phyloP scores from a whole-genome alignment of 139 green algal species.

The Tetraselmis chui region DNA sequence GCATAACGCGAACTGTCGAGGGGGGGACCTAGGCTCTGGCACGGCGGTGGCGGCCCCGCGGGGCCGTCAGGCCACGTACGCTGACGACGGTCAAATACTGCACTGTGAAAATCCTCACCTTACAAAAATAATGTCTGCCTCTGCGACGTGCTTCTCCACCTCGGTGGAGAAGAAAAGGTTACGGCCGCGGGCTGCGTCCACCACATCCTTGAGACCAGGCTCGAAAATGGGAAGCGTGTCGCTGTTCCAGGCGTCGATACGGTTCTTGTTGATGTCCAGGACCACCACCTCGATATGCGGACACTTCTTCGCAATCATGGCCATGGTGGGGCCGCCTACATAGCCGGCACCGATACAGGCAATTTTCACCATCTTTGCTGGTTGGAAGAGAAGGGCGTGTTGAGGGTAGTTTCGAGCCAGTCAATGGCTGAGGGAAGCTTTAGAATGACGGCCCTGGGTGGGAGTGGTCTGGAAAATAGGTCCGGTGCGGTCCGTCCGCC shows the following conservation, averaged over 20 bases:
- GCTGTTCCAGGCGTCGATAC: constrained; percentile 58
- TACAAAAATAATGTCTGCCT: constrained; percentile 51
- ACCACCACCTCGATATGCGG: constrained; percentile 38
- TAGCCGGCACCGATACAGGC: constrained; percentile 17
- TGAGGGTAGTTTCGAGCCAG: no score
- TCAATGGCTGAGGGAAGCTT: no score
- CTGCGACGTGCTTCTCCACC: constrained; percentile 32
- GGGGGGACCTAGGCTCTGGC: not conserved
- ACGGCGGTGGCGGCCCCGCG: not conserved
- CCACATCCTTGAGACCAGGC: constrained; percentile 47
- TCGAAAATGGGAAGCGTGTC: constrained; percentile 54
- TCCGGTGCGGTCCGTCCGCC: no score
- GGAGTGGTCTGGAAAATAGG: no score
- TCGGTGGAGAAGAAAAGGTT: constrained; percentile 58
- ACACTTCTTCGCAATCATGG: constrained; percentile 51
- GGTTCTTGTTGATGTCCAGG: constrained; percentile 70
- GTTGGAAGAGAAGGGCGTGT: no score
- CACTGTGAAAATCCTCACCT: not conserved
- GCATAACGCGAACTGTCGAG: no score
- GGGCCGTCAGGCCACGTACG: no score
- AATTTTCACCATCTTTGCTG: constrained; percentile 17
- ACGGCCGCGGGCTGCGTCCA: constrained; percentile 23
- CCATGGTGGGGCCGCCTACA: constrained; percentile 50
- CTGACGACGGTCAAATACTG: not conserved
- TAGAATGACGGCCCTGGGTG: no score